Conservation (phyloP, 2,329 filamentous ascomycete genomes). For the Aspergillus vadensis region DNA sequence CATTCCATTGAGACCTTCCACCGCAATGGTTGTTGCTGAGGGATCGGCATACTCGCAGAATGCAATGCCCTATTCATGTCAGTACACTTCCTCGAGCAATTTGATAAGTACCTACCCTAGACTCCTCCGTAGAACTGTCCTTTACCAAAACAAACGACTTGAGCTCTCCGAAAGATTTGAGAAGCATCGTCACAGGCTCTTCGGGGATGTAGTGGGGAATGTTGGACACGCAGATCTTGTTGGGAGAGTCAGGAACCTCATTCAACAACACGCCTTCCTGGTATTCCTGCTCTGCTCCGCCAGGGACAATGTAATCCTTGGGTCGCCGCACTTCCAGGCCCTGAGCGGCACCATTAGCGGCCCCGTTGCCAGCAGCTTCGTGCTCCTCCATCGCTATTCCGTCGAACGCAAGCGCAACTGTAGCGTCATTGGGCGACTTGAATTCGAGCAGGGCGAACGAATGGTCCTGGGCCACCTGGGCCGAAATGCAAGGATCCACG, state of each 20-base stretch:
- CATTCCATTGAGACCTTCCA: conserved; percentile 91
- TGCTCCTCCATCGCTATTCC: conserved; percentile 84
- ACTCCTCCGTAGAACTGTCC: conserved; percentile 81
- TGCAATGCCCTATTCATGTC: conserved; percentile 71
- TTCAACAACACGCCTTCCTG: conserved; percentile 76
- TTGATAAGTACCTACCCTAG: conserved; percentile 63
- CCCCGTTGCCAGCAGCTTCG: conserved; percentile 48
- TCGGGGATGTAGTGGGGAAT: conserved; percentile 86
- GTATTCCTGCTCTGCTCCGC: conserved; percentile 70
- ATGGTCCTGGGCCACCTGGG: conserved; percentile 76
- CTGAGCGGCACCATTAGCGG: conserved; percentile 56
- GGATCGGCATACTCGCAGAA: conserved; percentile 94
- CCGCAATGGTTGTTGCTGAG: conserved; percentile 73
- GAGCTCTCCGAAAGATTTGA: conserved; percentile 87
- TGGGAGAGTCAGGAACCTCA: conserved; percentile 84
- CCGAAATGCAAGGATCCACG: conserved; percentile 80
- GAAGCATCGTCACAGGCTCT: conserved; percentile 85
- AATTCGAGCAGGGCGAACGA: conserved; percentile 90
- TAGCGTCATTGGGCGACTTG: conserved; percentile 82
- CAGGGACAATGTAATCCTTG: conserved; percentile 95
- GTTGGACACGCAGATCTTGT: conserved; percentile 92
- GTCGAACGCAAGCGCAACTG: conserved; percentile 85
- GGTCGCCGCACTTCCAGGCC: conserved; percentile 77
- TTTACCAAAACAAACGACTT: conserved; percentile 91
- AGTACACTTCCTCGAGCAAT: conserved; percentile 4